Evolutionary conservation across 495 filamentous ascomycete species (phyloP), one percentile per base, ranked within the genome.

Genomic region (Podospora didyma): DNA sequence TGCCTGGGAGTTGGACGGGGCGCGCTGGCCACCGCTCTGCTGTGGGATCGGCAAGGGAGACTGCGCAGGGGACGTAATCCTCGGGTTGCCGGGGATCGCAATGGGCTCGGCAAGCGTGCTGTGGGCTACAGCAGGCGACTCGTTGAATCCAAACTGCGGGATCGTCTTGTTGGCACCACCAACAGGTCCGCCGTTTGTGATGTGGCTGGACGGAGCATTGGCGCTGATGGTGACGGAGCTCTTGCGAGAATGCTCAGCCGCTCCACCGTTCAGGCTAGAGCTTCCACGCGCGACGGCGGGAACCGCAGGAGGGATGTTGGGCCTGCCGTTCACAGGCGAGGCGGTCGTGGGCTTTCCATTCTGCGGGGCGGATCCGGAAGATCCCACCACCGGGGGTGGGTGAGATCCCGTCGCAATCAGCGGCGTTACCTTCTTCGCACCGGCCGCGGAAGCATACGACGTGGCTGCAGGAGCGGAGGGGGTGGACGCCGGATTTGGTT

Each of bases 31-130:
- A 64, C 91, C 91, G 71, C 90, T 95, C 37, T 87, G 87, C 37
- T 89, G 88, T 19, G 92, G 92, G 51, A 97, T 97, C 6, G 92
- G 92, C 20, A 88, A 90, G 2, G 92, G 92, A 14, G 92, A 96
- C 24, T 82, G 81, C 55, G 85, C 83, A 6, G 89, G 89, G 42
- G 87, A 89, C 22, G 82, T 82, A 26, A 89, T 75, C 59, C 87
- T 80, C 31, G 81, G 85, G 26, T 31, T 31, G 77, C 67, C 67
- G 0, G 87, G 85, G 53, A 87, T 83, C 20, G 89, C 81, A 60
- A 88, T 82, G 20, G 92, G 81, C 49, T 76, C 81, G 24, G 85
- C 79, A 46, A 76, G 71, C 19, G 76, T 75, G 66, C 78, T 83
- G 62, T 87, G 77, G 20, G 82, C 78, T 62, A 83, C 74, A 53